Conservation (phyloP, 1,284 basidiomycete genomes). For the Rhodotorula glutinis region DNA sequence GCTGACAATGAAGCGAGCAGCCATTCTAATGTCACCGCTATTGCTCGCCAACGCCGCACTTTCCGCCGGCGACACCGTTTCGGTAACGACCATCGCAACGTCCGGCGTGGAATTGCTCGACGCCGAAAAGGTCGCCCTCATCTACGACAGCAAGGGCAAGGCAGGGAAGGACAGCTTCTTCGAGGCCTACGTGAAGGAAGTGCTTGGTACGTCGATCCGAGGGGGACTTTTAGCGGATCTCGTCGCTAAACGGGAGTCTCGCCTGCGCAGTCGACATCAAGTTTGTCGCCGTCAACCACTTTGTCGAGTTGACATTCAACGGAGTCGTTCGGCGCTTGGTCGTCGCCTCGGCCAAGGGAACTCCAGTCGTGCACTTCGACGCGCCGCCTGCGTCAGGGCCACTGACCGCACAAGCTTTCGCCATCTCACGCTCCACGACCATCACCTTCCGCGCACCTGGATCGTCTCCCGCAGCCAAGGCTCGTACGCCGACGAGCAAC, state of each 20-base stretch:
- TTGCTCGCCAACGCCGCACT: conserved; percentile 39
- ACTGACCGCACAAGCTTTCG: conserved; percentile 44
- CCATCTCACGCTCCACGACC: conserved; percentile 21
- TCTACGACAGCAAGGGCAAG: conserved; percentile 32
- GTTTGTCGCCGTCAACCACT: conserved; percentile 63
- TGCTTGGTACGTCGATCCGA: conserved; percentile 44
- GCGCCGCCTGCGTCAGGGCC: conserved; percentile 43
- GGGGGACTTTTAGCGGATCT: not conserved
- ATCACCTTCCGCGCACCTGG: conserved; percentile 29
- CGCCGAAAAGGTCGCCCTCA: conserved; percentile 41
- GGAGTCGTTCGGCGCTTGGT: conserved; percentile 57
- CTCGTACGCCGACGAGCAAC: conserved; percentile 36
- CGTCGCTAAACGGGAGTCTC: not conserved
- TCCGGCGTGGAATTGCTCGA: conserved; percentile 41
- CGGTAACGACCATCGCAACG: conserved; percentile 29
- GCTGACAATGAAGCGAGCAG: conserved; percentile 12
- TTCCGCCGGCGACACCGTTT: conserved; percentile 24
- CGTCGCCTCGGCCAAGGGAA: conserved; percentile 54
- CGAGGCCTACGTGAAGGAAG: conserved; percentile 51
- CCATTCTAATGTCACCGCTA: conserved; percentile 30
- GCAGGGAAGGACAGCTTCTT: conserved; percentile 48
- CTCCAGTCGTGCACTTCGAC: not conserved
- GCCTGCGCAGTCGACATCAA: conserved; percentile 64
- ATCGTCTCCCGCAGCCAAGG: conserved; percentile 5
- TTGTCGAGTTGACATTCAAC: conserved; percentile 64